Percentiles rank a stretch among this genome's conserved stretches.
Evolutionary conservation across 768 basidiomycete species (phyloP).

Genomic region (Boletus sp.): DNA sequence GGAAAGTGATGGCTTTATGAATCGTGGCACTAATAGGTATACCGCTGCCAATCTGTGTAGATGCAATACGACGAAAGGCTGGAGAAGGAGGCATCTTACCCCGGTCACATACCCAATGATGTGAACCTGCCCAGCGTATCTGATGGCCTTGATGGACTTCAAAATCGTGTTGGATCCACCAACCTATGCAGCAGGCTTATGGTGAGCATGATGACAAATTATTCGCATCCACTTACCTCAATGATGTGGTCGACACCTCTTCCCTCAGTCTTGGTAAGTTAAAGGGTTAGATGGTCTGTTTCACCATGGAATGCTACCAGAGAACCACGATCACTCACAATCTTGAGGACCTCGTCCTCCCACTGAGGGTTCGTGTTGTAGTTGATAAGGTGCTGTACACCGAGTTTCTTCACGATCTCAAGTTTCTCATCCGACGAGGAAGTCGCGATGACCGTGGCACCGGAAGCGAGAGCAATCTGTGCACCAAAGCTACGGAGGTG

Average conservation of each 20-base stretch:
- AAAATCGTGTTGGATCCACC: slow-evolving; percentile 51
- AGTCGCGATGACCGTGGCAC: slow-evolving; percentile 62
- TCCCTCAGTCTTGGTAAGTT: slow-evolving; percentile 25
- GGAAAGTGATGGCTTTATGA: slow-evolving; percentile 38
- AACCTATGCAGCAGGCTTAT: slow-evolving; percentile 35
- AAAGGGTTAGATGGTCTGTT: neutral
- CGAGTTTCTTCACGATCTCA: slow-evolving; percentile 46
- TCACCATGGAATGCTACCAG: too few relatives aligned
- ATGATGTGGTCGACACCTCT: slow-evolving; percentile 37
- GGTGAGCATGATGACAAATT: neutral
- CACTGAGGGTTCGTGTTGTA: slow-evolving; percentile 57
- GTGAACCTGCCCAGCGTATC: slow-evolving; percentile 43
- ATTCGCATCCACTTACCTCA: slow-evolving; percentile 7
- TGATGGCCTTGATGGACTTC: slow-evolving; percentile 40
- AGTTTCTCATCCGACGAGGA: slow-evolving; percentile 67
- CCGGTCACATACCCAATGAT: slow-evolving; percentile 51
- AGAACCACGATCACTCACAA: slow-evolving; percentile 32
- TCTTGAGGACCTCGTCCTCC: slow-evolving; percentile 48
- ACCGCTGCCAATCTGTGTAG: slow-evolving; percentile 22
- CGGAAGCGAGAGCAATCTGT: slow-evolving; percentile 60
- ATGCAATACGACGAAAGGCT: neutral
- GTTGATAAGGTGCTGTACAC: slow-evolving; percentile 56
- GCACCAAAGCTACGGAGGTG: slow-evolving; percentile 45
- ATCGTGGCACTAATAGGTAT: slow-evolving; percentile 37
- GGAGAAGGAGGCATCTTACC: slow-evolving; percentile 20